These are phyloP conservation scores for Penicillium sumatraense DNA, from an alignment of 2,329 filamentous ascomycete species.

Conservation along the genomic window DNA sequence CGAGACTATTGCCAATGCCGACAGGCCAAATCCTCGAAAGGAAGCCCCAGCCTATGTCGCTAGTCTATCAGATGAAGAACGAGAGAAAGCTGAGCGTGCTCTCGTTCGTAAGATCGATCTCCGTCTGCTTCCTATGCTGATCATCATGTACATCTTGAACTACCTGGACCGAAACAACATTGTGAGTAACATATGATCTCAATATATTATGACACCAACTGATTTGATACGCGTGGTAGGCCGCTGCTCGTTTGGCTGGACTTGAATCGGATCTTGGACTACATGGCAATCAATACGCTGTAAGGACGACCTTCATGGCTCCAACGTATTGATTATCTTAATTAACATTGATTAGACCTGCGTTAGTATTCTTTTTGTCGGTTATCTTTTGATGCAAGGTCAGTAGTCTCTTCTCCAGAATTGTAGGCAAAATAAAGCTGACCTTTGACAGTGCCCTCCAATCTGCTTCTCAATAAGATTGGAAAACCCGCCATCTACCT, in stretches of 20 bases:
- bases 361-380: constrained; percentile 57
- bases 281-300: constrained; percentile 43
- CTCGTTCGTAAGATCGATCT: constrained; percentile 10
- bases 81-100: not conserved
- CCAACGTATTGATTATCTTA: not conserved
- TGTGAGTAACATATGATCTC: not conserved
- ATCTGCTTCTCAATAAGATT: constrained; percentile 56
- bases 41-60: constrained; percentile 40
- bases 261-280: constrained; percentile 53
- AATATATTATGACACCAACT: not conserved
- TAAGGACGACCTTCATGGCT: not conserved
- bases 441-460: constrained; percentile 45
- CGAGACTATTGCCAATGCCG: constrained; percentile 28
- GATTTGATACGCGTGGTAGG: not conserved
- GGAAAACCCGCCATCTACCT: constrained; percentile 57
- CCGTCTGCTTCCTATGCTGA: constrained; percentile 5
- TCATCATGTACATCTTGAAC: constrained; percentile 26
- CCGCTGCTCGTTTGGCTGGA: constrained; percentile 49
- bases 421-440: not conserved
- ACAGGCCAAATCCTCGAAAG: constrained; percentile 32
- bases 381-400: constrained; percentile 67
- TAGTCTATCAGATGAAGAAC: constrained; percentile 11
- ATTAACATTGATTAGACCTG: constrained; percentile 37
- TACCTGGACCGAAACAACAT: constrained; percentile 30
- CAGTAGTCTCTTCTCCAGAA: not conserved